Conservation (phyloP, 2,329 filamentous ascomycete genomes). For the Neofusicoccum sp. region DNA sequence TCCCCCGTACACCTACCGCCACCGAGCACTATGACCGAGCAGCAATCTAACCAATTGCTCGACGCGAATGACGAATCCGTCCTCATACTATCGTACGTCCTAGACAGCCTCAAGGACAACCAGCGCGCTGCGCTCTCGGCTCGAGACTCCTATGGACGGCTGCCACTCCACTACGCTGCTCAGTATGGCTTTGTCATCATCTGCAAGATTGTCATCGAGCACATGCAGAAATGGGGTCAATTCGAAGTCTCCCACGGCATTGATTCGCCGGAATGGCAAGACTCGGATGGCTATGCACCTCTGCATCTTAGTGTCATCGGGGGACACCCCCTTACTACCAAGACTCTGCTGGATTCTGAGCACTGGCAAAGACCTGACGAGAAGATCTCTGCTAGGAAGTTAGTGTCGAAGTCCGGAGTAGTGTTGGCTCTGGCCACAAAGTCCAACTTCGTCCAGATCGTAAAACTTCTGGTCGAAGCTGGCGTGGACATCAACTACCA, state of each 20-base stretch:
- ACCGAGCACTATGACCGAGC: constrained; percentile 67
- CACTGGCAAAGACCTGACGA: constrained; percentile 70
- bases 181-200: constrained; percentile 94
- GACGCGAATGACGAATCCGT: constrained; percentile 75
- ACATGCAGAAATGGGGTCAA: constrained; percentile 86
- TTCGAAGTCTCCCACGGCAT: constrained; percentile 86
- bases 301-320: constrained; percentile 91
- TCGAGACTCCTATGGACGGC: constrained; percentile 77
- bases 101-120: constrained; percentile 68
- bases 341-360: constrained; percentile 77
- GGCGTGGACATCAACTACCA: constrained; percentile 93
- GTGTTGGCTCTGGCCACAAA: constrained; percentile 86
- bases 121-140: constrained; percentile 70
- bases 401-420: constrained; percentile 80
- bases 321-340: constrained; percentile 84
- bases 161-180: constrained; percentile 89
- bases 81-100: constrained; percentile 62
- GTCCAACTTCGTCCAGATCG: constrained; percentile 81
- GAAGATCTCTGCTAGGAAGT: constrained; percentile 66
- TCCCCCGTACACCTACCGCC: constrained; percentile 66
- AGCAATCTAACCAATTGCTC: constrained; percentile 61
- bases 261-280: constrained; percentile 86
- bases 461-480: constrained; percentile 83
- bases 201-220: constrained; percentile 81
- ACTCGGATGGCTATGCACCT: constrained; percentile 86